These are phyloP conservation scores for Pythium myriotylum DNA, from an alignment of 352 stramenopile species.

Conservation along the genomic window DNA sequence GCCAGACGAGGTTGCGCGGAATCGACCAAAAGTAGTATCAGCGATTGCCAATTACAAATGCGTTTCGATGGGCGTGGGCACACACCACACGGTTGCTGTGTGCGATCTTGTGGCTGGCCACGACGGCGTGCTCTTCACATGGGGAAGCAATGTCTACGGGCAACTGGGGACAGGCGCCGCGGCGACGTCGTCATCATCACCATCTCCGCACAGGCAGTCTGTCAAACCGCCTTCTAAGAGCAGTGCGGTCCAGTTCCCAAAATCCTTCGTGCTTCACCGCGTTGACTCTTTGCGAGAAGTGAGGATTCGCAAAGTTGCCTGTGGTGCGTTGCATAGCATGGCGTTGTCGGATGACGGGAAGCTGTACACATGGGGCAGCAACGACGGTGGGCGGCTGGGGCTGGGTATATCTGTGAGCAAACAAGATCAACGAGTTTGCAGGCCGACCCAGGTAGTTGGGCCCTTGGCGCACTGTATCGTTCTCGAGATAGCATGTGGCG, in stretches of 20 bases:
- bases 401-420: conserved; percentile 17
- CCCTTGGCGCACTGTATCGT: conserved; percentile 36
- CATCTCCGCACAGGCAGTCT: conserved; percentile 12
- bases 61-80: conserved; percentile 56
- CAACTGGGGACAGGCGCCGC: conserved; percentile 50
- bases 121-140: conserved; percentile 68
- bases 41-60: conserved; percentile 63
- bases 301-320: conserved; percentile 79
- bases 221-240: not conserved
- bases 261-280: conserved; percentile 57
- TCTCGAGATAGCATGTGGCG: conserved; percentile 65
- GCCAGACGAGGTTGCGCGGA: conserved; percentile 51
- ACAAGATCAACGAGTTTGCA: conserved; percentile 24
- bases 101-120: conserved; percentile 70
- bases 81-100: conserved; percentile 64
- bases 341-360: conserved; percentile 82
- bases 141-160: conserved; percentile 75
- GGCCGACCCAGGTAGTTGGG: conserved; percentile 43
- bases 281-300: conserved; percentile 50
- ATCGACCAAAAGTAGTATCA: conserved; percentile 53
- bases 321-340: conserved; percentile 91
- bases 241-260: conserved; percentile 40
- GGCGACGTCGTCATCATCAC: not conserved
- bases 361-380: conserved; percentile 94
- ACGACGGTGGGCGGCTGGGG: conserved; percentile 81